Evolutionary conservation across 768 basidiomycete species (phyloP).

Genomic region (Macrocybe gigantea): DNA sequence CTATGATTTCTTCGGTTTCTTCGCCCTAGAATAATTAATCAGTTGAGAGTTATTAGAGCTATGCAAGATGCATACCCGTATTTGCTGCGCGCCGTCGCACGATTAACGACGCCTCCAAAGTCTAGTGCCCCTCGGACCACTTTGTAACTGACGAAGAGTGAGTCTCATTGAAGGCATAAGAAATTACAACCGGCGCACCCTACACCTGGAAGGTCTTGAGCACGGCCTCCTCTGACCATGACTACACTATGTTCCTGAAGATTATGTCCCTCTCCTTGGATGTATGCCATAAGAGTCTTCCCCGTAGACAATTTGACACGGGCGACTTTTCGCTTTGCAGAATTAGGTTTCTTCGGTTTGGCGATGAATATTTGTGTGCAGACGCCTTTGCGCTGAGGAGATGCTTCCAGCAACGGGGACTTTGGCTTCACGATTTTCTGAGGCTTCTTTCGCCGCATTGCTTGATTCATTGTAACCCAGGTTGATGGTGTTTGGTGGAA

Average conservation of each 20-base stretch:
- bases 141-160: slow-evolving; percentile 66
- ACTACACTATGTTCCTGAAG: slow-evolving; percentile 97
- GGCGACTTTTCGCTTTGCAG: slow-evolving; percentile 95
- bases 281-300: slow-evolving; percentile 86
- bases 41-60: not conserved
- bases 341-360: slow-evolving; percentile 97
- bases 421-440: slow-evolving; percentile 46
- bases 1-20: slow-evolving; percentile 80
- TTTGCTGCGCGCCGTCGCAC: slow-evolving; percentile 78
- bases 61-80: slow-evolving; percentile 62
- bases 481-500: slow-evolving; percentile 62
- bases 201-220: slow-evolving; percentile 97
- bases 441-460: slow-evolving; percentile 71
- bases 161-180: not conserved
- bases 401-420: slow-evolving; percentile 75
- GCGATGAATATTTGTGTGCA: slow-evolving; percentile 74
- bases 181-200: slow-evolving; percentile 47
- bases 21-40: slow-evolving; percentile 38
- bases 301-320: slow-evolving; percentile 89
- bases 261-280: slow-evolving; percentile 96
- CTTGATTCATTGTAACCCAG: slow-evolving; percentile 77
- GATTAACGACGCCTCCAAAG: slow-evolving; percentile 83
- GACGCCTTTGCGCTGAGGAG: slow-evolving; percentile 90
- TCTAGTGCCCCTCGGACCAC: slow-evolving; percentile 90
- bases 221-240: slow-evolving; percentile 88